These are phyloP conservation scores for Butyriboletus loyo DNA, from an alignment of 768 basidiomycete species.

Conservation along the genomic window DNA sequence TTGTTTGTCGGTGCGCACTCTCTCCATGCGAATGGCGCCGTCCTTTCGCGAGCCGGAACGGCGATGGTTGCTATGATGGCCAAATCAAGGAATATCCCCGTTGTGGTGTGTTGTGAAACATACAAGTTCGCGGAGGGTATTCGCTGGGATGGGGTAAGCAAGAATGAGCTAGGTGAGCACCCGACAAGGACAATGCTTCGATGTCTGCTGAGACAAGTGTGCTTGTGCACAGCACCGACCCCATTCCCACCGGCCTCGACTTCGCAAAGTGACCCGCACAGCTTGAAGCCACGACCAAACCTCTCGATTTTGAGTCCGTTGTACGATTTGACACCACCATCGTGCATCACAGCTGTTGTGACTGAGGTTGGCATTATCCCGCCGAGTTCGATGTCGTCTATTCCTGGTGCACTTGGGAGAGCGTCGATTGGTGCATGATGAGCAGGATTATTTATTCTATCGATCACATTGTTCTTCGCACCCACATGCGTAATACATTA, in stretches of 20 bases:
- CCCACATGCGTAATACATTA: neutral
- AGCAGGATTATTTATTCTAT: conserved; percentile 4
- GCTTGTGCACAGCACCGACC: conserved; percentile 24
- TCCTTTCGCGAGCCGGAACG: conserved; percentile 92
- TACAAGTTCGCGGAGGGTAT: conserved; percentile 97
- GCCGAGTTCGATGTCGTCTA: conserved; percentile 84
- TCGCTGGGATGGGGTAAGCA: conserved; percentile 90
- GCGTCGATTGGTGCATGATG: conserved; percentile 22
- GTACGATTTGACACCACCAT: conserved; percentile 92
- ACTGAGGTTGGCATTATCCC: conserved; percentile 97
- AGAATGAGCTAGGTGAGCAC: conserved; percentile 86
- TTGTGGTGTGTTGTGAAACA: conserved; percentile 96
- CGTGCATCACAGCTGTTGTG: conserved; percentile 91
- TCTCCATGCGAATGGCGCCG: conserved; percentile 90
- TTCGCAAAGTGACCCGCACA: conserved; percentile 3
- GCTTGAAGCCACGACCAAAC: conserved; percentile 40
- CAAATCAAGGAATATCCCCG: conserved; percentile 82
- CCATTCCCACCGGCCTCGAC: conserved; percentile 21
- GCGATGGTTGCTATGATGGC: conserved; percentile 97
- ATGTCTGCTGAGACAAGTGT: conserved; percentile 1
- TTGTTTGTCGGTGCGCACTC: conserved; percentile 94
- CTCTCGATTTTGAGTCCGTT: conserved; percentile 82
- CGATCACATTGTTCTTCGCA: neutral
- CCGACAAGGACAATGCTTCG: neutral
- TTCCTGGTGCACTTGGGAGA: conserved; percentile 61